These are phyloP conservation scores for Nitzschia sp. DNA, from an alignment of 108 stramenopile species.

Conservation along the genomic window DNA sequence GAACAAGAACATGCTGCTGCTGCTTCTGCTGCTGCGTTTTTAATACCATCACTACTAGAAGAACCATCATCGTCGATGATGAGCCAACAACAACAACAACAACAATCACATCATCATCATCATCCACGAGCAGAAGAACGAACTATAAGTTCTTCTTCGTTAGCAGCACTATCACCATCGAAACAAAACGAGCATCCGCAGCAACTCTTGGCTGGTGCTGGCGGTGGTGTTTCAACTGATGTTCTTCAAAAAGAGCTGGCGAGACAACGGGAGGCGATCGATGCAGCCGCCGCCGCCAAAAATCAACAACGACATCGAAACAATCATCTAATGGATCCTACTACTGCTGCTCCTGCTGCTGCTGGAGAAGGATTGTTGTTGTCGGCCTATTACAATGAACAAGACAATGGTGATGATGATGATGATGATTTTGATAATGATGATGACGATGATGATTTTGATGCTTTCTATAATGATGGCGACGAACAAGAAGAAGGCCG, in stretches of 20 bases:
- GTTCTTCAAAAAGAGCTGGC: slow-evolving; percentile 39
- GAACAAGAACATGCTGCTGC: too few relatives aligned
- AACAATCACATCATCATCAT: slow-evolving; percentile 7
- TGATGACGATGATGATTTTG: slow-evolving; percentile 15
- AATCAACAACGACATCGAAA: slow-evolving; percentile 28
- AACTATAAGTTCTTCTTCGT: too few relatives aligned
- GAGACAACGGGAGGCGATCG: slow-evolving; percentile 39
- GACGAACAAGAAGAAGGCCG: too few relatives aligned
- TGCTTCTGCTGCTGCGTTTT: too few relatives aligned
- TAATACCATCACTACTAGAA: too few relatives aligned
- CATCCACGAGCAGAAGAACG: too few relatives aligned
- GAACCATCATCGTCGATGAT: too few relatives aligned
- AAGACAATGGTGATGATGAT: slow-evolving; percentile 33
- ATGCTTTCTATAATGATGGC: not conserved
- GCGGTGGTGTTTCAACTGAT: not conserved
- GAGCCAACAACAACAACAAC: slow-evolving; percentile 32
- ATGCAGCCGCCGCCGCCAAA: too few relatives aligned
- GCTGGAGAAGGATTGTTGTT: not conserved
- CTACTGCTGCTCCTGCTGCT: not conserved
- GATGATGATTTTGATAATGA: slow-evolving; percentile 44
- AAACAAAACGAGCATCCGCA: not conserved
- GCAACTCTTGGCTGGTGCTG: too few relatives aligned
- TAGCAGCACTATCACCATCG: not conserved
- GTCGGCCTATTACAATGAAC: too few relatives aligned
- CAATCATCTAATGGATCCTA: not conserved